Conservation (phyloP, 2,329 filamentous ascomycete genomes). For the Fusarium fracticaudum region DNA sequence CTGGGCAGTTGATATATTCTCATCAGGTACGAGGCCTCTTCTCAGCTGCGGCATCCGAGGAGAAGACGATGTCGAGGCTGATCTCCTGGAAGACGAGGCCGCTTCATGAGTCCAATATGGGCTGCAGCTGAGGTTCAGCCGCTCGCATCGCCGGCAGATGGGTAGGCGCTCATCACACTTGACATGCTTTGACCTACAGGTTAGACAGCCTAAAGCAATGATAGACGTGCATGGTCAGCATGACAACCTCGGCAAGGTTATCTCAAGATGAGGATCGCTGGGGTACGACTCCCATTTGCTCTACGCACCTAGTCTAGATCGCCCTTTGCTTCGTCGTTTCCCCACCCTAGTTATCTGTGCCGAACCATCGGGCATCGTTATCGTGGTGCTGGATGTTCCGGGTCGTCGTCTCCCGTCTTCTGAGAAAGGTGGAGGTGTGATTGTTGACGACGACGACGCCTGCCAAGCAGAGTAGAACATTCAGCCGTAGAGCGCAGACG, state of each 20-base stretch:
- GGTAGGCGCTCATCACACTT: not conserved
- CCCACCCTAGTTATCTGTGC: not conserved
- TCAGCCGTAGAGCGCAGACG: not conserved
- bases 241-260: not conserved
- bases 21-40: not conserved
- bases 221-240: not conserved
- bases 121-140: not conserved
- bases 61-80: not conserved
- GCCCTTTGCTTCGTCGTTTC: not conserved
- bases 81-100: not conserved
- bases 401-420: not conserved
- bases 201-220: not conserved
- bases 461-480: not conserved
- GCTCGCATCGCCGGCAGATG: not conserved
- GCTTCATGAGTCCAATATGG: not conserved
- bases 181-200: not conserved
- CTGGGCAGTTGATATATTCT: accelerated
- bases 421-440: not conserved
- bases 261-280: not conserved
- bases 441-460: not conserved
- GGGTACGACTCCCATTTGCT: not conserved
- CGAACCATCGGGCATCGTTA: not conserved
- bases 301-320: not conserved
- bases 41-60: too few relatives aligned
- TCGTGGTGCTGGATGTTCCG: not conserved